Evolutionary conservation across 2,329 filamentous ascomycete genomes (phyloP).

Genomic region (Aspergillus sp.): DNA sequence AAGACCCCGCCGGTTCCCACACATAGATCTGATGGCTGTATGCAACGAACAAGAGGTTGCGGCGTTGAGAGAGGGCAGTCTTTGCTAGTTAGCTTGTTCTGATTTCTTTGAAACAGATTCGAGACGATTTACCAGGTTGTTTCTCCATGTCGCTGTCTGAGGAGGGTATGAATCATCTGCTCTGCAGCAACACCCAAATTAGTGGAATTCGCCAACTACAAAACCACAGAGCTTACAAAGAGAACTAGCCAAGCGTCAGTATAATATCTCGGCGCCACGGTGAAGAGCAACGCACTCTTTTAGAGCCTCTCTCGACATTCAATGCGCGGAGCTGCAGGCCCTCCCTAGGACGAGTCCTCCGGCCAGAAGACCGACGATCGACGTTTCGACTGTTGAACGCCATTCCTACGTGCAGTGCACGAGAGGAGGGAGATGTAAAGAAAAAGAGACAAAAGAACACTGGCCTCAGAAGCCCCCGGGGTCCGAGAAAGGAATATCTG

Average conservation of each 20-base stretch:
- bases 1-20: slow-evolving; percentile 42
- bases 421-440: neutral
- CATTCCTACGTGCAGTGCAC: slow-evolving; percentile 14
- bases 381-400: slow-evolving; percentile 13
- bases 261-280: neutral
- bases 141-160: slow-evolving; percentile 38
- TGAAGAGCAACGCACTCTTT: slow-evolving; percentile 30
- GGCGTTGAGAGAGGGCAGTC: slow-evolving; percentile 47
- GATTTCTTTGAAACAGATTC: neutral
- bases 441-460: neutral
- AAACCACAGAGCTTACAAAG: slow-evolving; percentile 11
- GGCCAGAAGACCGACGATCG: slow-evolving; percentile 2
- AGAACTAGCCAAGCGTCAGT: slow-evolving; percentile 16
- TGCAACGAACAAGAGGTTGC: slow-evolving; percentile 47
- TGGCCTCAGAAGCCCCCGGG: too few relatives aligned
- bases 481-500: neutral
- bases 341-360: slow-evolving; percentile 15
- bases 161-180: slow-evolving; percentile 29
- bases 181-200: slow-evolving; percentile 14
- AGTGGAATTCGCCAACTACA: neutral
- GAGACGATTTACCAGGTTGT: slow-evolving; percentile 38
- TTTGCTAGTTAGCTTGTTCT: slow-evolving; percentile 7
- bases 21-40: slow-evolving; percentile 41
- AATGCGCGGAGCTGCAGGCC: slow-evolving; percentile 27
- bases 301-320: slow-evolving; percentile 29